Base-by-base conservation (phyloP, 768 basidiomycete species). In the Phaeolepiota aurea region DNA sequence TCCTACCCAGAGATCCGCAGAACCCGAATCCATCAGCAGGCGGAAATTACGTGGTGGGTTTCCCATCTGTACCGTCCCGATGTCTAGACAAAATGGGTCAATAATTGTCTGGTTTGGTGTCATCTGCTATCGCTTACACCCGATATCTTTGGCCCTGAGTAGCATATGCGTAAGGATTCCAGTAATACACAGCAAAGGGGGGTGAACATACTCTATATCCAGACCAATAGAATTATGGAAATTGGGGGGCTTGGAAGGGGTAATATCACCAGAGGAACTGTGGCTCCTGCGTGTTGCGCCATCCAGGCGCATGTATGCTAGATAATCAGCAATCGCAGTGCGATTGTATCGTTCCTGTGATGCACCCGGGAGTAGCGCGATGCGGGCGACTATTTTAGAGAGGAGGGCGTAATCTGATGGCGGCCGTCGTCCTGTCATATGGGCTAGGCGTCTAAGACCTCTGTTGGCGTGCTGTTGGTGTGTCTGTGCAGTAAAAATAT, bases 381-480 rank as follows among this genome's bases (percentile, higher is more conserved):
- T 45, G 32, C 69, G 65, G 42, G 58, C 66, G 42, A 55, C 48
- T 11, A 66, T 59, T 5, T 53, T 58, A 38, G 51, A 54, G 30
- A 63, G 57, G 38, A 85, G 69, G 12, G 68, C 63, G 18, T 64
- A 61, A 12, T 62, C 63, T 14, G 73, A 64, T 4, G 79, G 80
- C 5, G 53, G 68, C 15, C 61, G 59, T 28, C 71, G 74, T 11
- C 81, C 76, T 3, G 74, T 75, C 77, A 87, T 82, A 37, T 71
- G 77, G 5, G 84, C 82, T 38, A 78, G 69, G 40, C 85, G 81
- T 43, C 67, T 69, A 40, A 74, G 61, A 40, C 71, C 68, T 36
- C 76, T 77, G 57, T 86, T 87, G 46, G 82, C 72, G 50, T 79
- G 70, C 57, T 82, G 85, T 57, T 87, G 83, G 21, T 79, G 59